Evolutionary conservation across 2,329 filamentous ascomycete species (phyloP), one percentile per base, ranked within the genome.

Genomic region (Ophiobolus disseminans): DNA sequence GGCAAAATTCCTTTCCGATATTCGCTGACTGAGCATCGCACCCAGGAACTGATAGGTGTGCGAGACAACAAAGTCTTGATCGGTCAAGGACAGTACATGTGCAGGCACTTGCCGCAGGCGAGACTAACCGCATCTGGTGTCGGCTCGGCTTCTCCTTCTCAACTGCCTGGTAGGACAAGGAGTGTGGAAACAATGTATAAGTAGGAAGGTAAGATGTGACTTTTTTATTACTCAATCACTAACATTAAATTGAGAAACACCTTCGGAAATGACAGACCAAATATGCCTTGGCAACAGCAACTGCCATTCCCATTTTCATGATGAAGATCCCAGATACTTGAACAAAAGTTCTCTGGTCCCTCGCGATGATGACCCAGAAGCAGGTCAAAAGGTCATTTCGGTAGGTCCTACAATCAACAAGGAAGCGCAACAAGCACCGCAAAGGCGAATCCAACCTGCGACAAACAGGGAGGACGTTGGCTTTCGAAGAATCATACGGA

Each of bases 401-500:
- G 19, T 1, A 11, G 19, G 34, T 8, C 14, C 16, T 20, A 36
- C 11, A 13, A 11, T 19, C 14, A 36, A 13, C 19, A 20, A 5
- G 10, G 34, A 36, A 36, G 34, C 16, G 6, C 9, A 2, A 2
- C 19, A 40, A 28, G 19, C 22, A 17, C 37, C 23, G 26, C 7
- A 25, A 17, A 19, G 26, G 19, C 7, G 16, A 17, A 21, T 21
- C 14, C 37, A 26, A 16, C 37, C 20, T 13, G 11, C 22, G 17
- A 17, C 7, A 1, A 17, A 40, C 14, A 26, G 14, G 19, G n/a
- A 25, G 14, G 22, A 40, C 20, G 20, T 7, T 17, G 37, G 37
- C 20, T 40, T 40, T 40, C 37, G 37, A 40, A 26, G 20, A 16
- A 40, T 40, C 23, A 40, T 40, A 14, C 20, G 22, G 6, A 40